These are phyloP conservation scores for Ottelia alismoides DNA, from an alignment of 106 monocot genomes.

Conservation along the genomic window DNA sequence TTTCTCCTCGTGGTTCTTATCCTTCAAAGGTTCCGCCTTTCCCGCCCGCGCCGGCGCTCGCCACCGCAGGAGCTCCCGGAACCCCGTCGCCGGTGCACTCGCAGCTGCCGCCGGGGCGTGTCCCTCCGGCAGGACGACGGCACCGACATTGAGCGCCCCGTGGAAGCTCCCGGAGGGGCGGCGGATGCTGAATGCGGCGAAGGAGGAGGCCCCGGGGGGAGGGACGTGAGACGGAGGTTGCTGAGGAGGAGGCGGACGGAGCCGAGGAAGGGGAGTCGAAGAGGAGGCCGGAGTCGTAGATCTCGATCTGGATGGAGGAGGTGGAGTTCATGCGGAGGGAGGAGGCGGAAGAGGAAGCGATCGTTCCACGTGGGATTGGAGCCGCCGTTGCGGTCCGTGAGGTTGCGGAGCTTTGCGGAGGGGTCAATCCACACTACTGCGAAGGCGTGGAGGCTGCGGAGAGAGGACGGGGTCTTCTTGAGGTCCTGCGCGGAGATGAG, in stretches of 20 bases:
- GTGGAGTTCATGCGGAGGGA: constrained; percentile 4
- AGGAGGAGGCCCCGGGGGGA: constrained; percentile 18
- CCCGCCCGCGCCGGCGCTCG: no score
- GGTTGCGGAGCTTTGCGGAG: constrained; percentile 35
- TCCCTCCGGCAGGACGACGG: constrained; percentile 26
- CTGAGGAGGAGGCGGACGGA: constrained; percentile 22
- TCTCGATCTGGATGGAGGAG: constrained; percentile 17
- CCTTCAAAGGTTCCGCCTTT: no score
- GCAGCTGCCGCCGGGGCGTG: no score
- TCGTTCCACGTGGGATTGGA: constrained; percentile 61
- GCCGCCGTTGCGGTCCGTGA: constrained; percentile 34
- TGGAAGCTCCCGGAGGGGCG: constrained; percentile 64
- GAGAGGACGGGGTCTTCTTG: constrained; percentile 15
- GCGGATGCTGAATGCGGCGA: constrained; percentile 48
- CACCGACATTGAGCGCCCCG: constrained; percentile 58
- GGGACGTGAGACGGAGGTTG: constrained; percentile 20
- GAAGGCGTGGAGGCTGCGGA: constrained; percentile 28
- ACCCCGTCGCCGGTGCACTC: no score
- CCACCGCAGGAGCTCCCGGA: no score
- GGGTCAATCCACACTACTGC: constrained; percentile 50
- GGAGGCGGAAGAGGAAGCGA: constrained; percentile 15
- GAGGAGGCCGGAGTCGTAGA: constrained; percentile 20
- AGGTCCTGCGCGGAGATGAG: constrained; percentile 67
- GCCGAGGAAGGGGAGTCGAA: constrained; percentile 23
- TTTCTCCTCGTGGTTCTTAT: no score